Conservation (phyloP, 768 basidiomycete species). For the Polyporus arcularius region DNA sequence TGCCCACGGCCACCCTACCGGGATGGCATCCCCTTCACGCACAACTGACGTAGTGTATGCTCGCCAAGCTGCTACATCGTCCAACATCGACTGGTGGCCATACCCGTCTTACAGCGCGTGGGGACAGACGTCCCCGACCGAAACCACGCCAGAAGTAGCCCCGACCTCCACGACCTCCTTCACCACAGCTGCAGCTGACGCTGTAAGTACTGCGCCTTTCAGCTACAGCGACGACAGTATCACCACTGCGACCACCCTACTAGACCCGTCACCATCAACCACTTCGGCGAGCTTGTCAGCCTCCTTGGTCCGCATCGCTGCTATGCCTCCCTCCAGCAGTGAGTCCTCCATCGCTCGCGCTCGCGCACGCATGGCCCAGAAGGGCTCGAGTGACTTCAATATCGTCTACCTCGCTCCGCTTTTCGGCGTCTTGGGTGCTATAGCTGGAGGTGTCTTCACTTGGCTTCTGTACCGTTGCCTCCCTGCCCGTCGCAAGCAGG, state of each 20-base stretch:
- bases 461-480: constrained; percentile 25
- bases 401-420: constrained; percentile 31
- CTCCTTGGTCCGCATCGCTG: constrained; percentile 24
- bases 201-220: background rate
- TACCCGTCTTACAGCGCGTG: constrained; percentile 30
- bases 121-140: background rate
- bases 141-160: background rate
- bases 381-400: constrained; percentile 19
- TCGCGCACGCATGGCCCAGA: background rate
- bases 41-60: background rate
- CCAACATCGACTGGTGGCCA: constrained; percentile 37
- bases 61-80: constrained; percentile 8
- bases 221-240: background rate
- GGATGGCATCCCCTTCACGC: background rate
- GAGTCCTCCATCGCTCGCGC: constrained; percentile 13
- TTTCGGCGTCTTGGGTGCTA: constrained; percentile 29
- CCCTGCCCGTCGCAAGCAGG: constrained; percentile 1
- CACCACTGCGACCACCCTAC: background rate
- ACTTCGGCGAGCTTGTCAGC: constrained; percentile 4
- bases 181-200: background rate
- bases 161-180: background rate
- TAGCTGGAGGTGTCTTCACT: constrained; percentile 23
- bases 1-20: background rate
- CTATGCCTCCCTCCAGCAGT: constrained; percentile 26
- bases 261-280: background rate